Conservation (phyloP, 2,329 filamentous ascomycete species). For the Rhynchosporium agropyri region DNA sequence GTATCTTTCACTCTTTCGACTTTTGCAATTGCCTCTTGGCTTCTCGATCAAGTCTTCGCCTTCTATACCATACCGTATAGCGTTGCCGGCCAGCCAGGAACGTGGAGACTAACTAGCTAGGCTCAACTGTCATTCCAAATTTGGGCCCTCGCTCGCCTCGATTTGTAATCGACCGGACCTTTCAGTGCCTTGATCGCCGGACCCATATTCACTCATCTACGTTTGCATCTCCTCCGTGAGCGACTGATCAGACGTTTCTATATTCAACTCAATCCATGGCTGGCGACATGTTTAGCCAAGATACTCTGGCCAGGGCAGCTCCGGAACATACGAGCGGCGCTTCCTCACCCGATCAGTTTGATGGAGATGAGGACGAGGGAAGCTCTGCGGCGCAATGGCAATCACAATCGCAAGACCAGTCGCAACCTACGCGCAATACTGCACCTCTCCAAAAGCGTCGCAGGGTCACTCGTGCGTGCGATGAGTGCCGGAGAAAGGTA, state of each 20-base stretch:
- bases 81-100: constrained; percentile 9
- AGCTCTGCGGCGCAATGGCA: constrained; percentile 33
- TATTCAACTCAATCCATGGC: constrained; percentile 12
- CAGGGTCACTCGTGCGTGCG: constrained; percentile 78
- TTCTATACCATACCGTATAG: background rate
- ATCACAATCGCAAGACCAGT: constrained; percentile 24
- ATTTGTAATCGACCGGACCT: constrained; percentile 5
- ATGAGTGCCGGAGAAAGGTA: constrained; percentile 74
- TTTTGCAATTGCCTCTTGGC: background rate
- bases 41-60: background rate
- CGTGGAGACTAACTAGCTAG: background rate
- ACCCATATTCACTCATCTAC: background rate
- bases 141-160: background rate
- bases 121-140: constrained; percentile 8
- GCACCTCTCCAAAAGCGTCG: constrained; percentile 72
- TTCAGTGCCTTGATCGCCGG: constrained; percentile 10
- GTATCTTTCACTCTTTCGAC: background rate
- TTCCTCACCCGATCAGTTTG: constrained; percentile 38
- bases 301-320: constrained; percentile 26
- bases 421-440: constrained; percentile 31
- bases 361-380: constrained; percentile 34
- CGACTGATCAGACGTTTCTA: background rate
- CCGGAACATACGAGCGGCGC: constrained; percentile 27
- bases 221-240: constrained; percentile 2
- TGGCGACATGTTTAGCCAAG: constrained; percentile 29